Percentiles rank a stretch among this genome's conserved stretches.
These are phyloP conservation scores for Suillus alpinus DNA, from an alignment of 768 basidiomycete genomes.

Conservation along the genomic window DNA sequence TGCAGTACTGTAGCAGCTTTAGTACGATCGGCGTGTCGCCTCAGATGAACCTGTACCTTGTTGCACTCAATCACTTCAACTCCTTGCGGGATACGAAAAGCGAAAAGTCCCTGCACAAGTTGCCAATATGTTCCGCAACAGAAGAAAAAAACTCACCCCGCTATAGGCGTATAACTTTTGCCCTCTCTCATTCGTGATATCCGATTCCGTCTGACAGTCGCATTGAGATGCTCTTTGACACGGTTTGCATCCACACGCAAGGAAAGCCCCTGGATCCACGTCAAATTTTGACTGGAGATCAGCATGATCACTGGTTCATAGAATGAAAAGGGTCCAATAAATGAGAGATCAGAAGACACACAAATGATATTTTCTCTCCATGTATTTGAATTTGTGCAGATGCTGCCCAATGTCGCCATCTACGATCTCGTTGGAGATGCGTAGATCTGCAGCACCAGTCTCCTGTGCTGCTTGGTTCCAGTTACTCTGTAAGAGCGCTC, in stretches of 20 bases:
- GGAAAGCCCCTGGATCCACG: slow-evolving; percentile 33
- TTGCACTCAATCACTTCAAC: slow-evolving; percentile 67
- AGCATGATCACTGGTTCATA: slow-evolving; percentile 9
- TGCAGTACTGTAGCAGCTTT: slow-evolving; percentile 37
- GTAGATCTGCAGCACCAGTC: slow-evolving; percentile 29
- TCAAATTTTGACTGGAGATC: slow-evolving; percentile 19
- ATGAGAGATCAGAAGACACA: slow-evolving; percentile 28
- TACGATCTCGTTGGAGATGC: slow-evolving; percentile 33
- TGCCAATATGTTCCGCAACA: slow-evolving; percentile 1
- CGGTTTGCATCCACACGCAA: slow-evolving; percentile 42
- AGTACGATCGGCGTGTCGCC: background rate
- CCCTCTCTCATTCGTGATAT: slow-evolving; percentile 31
- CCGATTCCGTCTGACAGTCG: slow-evolving; percentile 47
- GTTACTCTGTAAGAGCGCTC: slow-evolving; percentile 21
- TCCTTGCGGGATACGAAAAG: slow-evolving; percentile 40
- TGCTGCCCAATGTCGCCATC: slow-evolving; percentile 40
- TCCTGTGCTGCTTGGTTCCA: slow-evolving; percentile 30
- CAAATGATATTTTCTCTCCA: slow-evolving; percentile 53
- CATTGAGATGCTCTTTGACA: slow-evolving; percentile 38
- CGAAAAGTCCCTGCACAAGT: slow-evolving; percentile 45
- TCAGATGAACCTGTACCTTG: slow-evolving; percentile 34
- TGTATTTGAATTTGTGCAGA: slow-evolving; percentile 44
- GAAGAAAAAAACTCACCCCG: slow-evolving; percentile 26
- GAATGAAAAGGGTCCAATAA: background rate
- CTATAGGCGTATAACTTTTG: slow-evolving; percentile 43